Evolutionary conservation across 1,139 yeast genomes (phyloP).

Genomic region (Zygoascus sp.): DNA sequence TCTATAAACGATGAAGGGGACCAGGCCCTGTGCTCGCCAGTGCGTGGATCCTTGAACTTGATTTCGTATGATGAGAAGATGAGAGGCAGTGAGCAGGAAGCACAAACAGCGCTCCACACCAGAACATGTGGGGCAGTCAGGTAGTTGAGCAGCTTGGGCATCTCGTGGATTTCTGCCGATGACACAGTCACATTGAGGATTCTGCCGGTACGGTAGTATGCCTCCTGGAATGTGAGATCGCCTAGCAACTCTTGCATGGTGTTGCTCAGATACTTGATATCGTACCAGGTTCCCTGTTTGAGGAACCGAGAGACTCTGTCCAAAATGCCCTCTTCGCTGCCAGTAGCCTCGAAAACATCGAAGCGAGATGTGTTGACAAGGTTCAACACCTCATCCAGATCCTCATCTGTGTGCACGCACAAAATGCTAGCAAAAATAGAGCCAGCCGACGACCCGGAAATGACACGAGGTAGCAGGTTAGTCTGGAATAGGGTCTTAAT

Average conservation of each 20-base stretch:
- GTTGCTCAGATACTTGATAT: conserved; percentile 60
- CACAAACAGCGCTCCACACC: conserved; percentile 94
- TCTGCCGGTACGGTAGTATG: conserved; percentile 78
- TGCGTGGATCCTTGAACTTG: conserved; percentile 72
- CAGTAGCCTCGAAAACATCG: conserved; percentile 63
- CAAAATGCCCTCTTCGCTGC: conserved; percentile 44
- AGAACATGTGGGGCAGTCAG: conserved; percentile 93
- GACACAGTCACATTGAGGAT: conserved; percentile 86
- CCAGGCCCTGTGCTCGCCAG: conserved; percentile 72
- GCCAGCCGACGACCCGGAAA: conserved; percentile 97
- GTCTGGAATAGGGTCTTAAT: conserved; percentile 70
- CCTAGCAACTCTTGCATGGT: conserved; percentile 84
- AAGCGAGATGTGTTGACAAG: conserved; percentile 54
- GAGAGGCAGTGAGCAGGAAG: conserved; percentile 92
- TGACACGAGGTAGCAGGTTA: conserved; percentile 74
- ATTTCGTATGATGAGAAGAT: conserved; percentile 82
- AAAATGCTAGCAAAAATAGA: conserved; percentile 88
- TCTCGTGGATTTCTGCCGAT: conserved; percentile 50
- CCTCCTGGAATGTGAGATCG: conserved; percentile 90
- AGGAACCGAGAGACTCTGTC: conserved; percentile 57
- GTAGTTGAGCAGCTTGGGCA: conserved; percentile 65
- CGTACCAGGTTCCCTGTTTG: conserved; percentile 86
- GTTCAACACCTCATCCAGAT: conserved; percentile 46
- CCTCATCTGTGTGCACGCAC: conserved; percentile 76
- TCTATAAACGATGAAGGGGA: conserved; percentile 84